Base-by-base conservation (phyloP, 169 alveolate genomes). In the Plasmodium ovale region DNA sequence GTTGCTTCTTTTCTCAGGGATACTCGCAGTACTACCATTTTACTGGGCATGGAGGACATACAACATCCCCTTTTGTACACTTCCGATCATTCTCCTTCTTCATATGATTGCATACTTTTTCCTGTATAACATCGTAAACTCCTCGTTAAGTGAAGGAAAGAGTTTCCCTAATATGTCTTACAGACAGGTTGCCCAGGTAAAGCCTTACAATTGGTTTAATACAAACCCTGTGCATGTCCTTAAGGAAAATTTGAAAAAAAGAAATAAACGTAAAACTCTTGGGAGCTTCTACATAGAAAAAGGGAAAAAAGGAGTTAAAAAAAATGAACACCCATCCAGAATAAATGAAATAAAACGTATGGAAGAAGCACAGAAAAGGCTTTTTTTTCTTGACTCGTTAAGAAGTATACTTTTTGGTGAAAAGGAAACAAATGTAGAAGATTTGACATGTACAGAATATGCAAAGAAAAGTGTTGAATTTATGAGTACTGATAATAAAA, bases 31-130 rank as follows among this genome's bases (percentile, higher is more conserved):
- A 39, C 23, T 65, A 37, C 74, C 74, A 37, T 35, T 65, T 44
- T 65, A 65, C 16, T 65, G 74, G 74, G 9, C 39, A 19, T 65
- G 74, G 74, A 35, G 74, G 19, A 23, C 74, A 37, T 44, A 65
- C 56, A 65, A n/a, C 25, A 65, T 44, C 14, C n/a, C 10, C 31
- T 10, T 65, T 14, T 65, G 35, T 21, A 39, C 25, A 5, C 21
- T 65, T 42, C 60, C 27, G 4, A 1, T 21, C 4, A 44, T 42
- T 16, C 16, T 65, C 21, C n/a, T 65, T 39, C 19, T 14, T 39
- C 74, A 65, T 42, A 65, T 16, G 7, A 14, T 65, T 14, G 39
- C 39, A 37, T 65, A 65, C 39, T 39, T 65, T 39, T 37, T 65
- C 16, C 19, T 65, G 35, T 65, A 44, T 65, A 33, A 65, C 21